Evolutionary conservation across 169 alveolate species (phyloP), one percentile per base, ranked within the genome.

Genomic region (Cryptosporidium andersoni): DNA sequence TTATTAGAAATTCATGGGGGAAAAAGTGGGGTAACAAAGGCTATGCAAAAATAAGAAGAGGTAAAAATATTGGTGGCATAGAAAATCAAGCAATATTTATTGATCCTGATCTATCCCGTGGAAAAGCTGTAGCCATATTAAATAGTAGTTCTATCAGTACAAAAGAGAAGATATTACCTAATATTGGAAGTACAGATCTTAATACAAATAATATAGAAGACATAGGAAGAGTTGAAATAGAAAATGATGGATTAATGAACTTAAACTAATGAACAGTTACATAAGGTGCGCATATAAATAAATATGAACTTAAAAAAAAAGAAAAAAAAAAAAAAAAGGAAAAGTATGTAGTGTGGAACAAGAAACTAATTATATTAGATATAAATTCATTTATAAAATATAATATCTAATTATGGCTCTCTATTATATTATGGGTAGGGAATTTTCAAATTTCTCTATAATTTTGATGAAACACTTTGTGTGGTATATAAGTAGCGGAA

Each of bases 1-100:
- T 94, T 5, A 82, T 91, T 56, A 82, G 96, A 65, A 92, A 92
- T 88, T 93, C 93, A 34, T 92, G 95, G 95, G 95, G 95, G 3
- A 64, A n/a, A 4, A 66, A 81, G 8, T 92, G 95, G 95, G 95
- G 95, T 4, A 88, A 80, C 4, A 88, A 91, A 37, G 95, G 95
- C 3, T 92, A 82, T 81, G 80, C 92, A 42, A 92, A 92, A 82
- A 82, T 90, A 49, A 88, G 90, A 66, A 82, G 95, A 63, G 95
- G 95, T 4, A 81, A 89, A 39, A 92, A 92, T 48, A 67, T 91
- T 56, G 92, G 88, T 25, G 97, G 95, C 16, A 91, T 94, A 2
- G 97, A 94, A 64, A 88, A 93, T 16, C 97, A 94, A 66, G 97
- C 97, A 34, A 95, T 94, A 6, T 92, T 64, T 58, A 89, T 94